Conservation (phyloP, 257 asterid genomes). For the Paulownia fortunei region DNA sequence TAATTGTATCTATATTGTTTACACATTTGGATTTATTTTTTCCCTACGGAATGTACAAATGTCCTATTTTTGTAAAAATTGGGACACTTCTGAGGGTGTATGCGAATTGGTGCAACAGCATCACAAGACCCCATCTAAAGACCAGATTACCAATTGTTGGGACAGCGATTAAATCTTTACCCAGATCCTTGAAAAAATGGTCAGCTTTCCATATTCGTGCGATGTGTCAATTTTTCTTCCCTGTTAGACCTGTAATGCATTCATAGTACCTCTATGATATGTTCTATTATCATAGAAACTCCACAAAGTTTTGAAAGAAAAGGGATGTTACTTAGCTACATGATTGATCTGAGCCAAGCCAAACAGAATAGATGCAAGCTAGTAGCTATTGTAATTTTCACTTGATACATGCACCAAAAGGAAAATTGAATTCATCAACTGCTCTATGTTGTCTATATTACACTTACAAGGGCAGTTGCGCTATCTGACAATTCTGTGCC, state of each 20-base stretch:
- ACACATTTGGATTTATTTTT: too few relatives aligned
- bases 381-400: not conserved
- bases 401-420: not conserved
- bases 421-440: not conserved
- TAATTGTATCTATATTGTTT: not conserved
- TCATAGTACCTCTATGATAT: too few relatives aligned
- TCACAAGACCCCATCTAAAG: too few relatives aligned
- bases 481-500: not conserved
- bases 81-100: too few relatives aligned
- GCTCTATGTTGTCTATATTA: not conserved
- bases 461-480: not conserved
- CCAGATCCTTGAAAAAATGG: too few relatives aligned
- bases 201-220: too few relatives aligned
- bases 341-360: not conserved
- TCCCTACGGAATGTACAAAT: not conserved
- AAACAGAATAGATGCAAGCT: not conserved
- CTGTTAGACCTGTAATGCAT: too few relatives aligned
- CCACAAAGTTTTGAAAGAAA: not conserved
- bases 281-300: not conserved
- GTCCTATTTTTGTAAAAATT: too few relatives aligned
- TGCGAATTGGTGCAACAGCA: too few relatives aligned
- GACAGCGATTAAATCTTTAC: too few relatives aligned
- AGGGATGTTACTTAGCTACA: not conserved
- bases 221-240: too few relatives aligned
- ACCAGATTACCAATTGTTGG: too few relatives aligned